Percentiles rank a stretch among this genome's conserved stretches.
These are phyloP conservation scores for Grosmannia clavigera DNA, from an alignment of 2,329 filamentous ascomycete species.

Conservation along the genomic window DNA sequence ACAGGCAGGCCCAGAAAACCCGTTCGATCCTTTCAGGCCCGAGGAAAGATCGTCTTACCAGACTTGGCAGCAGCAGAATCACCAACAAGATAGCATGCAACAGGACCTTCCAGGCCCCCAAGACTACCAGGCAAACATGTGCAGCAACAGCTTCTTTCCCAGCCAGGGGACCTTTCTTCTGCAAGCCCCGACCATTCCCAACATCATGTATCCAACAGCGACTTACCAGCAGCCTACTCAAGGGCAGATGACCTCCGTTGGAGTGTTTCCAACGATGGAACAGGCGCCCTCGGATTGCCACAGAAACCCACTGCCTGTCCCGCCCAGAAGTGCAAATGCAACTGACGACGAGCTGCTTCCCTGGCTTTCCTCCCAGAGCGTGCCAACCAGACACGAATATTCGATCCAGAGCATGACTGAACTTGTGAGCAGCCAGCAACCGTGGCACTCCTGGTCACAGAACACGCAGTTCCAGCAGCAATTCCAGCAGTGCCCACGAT, in stretches of 20 bases:
- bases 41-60: background rate
- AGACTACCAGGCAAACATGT: background rate
- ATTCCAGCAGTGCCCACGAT: background rate
- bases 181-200: background rate
- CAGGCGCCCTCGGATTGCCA: background rate
- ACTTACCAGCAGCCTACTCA: background rate
- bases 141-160: background rate
- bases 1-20: background rate
- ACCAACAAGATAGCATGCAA: background rate
- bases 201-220: background rate
- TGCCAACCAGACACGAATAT: background rate
- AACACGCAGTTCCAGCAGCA: background rate
- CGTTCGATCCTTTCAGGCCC: background rate
- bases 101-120: background rate
- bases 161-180: background rate
- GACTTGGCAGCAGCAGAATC: background rate
- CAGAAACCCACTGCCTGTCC: background rate
- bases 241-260: background rate
- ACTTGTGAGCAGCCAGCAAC: background rate
- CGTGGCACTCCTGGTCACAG: background rate
- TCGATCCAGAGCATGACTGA: background rate
- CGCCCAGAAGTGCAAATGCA: background rate
- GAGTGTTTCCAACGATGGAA: background rate
- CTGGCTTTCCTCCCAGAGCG: background rate
- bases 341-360: background rate